phyloP scores from a whole-genome alignment of 73 alveolate species.

The Stentor roeselii region DNA sequence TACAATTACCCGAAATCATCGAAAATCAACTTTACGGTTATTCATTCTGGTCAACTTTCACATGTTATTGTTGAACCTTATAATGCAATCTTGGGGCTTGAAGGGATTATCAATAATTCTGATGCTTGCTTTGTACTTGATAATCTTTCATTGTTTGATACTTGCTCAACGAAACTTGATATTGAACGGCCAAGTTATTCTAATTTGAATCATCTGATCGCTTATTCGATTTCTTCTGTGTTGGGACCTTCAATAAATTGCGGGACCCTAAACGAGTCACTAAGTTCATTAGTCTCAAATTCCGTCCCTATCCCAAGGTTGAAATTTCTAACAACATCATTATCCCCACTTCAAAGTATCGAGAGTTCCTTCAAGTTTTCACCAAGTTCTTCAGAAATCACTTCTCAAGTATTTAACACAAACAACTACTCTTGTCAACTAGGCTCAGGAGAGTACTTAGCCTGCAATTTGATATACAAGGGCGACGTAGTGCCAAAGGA shows the following conservation, averaged over 20 bases:
- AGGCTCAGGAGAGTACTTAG: slow-evolving; percentile 45
- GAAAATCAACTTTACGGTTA: slow-evolving; percentile 32
- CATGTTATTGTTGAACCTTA: slow-evolving; percentile 24
- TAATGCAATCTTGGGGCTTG: slow-evolving; percentile 47
- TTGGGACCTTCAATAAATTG: slow-evolving; percentile 39
- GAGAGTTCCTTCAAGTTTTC: slow-evolving; percentile 47
- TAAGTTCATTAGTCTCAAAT: slow-evolving; percentile 50
- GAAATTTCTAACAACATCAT: slow-evolving; percentile 56
- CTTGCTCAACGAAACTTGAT: slow-evolving; percentile 46
- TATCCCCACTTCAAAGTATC: slow-evolving; percentile 51
- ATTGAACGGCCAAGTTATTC: slow-evolving; percentile 32
- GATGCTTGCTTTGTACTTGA: slow-evolving; percentile 39
- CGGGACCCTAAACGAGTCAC: slow-evolving; percentile 63
- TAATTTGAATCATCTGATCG: slow-evolving; percentile 42
- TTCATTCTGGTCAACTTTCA: slow-evolving; percentile 19
- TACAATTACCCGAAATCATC: not conserved
- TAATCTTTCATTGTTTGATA: slow-evolving; percentile 60
- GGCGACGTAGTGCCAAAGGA: slow-evolving; percentile 76
- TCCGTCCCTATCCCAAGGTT: slow-evolving; percentile 58
- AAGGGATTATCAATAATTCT: slow-evolving; percentile 6
- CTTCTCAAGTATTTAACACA: slow-evolving; percentile 40
- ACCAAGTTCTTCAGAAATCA: slow-evolving; percentile 32
- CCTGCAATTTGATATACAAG: slow-evolving; percentile 43
- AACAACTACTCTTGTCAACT: slow-evolving; percentile 29
- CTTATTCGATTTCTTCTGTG: slow-evolving; percentile 51